Evolutionary conservation across 2,329 filamentous ascomycete genomes (phyloP), one percentile per base, ranked within the genome.

Genomic region (Alternaria ventricosa): DNA sequence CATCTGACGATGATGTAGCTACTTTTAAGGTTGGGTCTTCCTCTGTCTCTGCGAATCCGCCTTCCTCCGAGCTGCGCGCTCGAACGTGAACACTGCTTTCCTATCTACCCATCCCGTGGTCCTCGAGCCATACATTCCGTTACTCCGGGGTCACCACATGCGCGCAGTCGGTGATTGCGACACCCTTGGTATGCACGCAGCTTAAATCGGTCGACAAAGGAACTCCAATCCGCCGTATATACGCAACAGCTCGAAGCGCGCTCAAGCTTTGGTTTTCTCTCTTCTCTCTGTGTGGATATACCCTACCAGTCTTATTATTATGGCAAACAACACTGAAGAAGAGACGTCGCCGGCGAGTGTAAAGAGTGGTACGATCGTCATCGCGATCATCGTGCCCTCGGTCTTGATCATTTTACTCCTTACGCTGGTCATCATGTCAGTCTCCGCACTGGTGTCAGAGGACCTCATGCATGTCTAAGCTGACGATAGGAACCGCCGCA

Each of bases 311-410:
- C 30, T 13, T 15, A 50, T 50, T 28, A 49, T 56, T 15, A 73
- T 73, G 71, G 49, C 67, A 30, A 68, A 61, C 56, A 55, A 61
- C 13, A 66, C 69, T 7, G 54, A 68, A 5, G 49, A 51, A 13
- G 56, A 60, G 30, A 27, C 44, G 11, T 43, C 36, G 11, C 45
- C 36, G 15, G n/a, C 49, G 23, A 43, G 50, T 15, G 30, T 43
- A 6, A 62, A 57, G 30, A 53, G 70, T 22, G 69, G 65, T 51
- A 72, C 66, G 20, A 64, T 75, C 11, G 63, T 75, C 9, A 63
- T 80, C 45, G 75, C 72, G 0, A 75, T 79, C 41, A 68, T 79
- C 18, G 66, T 79, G 22, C 77, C 78, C 20, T 70, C 69, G 2
- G 63, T 78, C 18, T 72, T 78, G 56, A 71, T 77, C 12, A 64